Base-by-base conservation (phyloP, 176 grass and related monocot species). In the Secale cereale region DNA sequence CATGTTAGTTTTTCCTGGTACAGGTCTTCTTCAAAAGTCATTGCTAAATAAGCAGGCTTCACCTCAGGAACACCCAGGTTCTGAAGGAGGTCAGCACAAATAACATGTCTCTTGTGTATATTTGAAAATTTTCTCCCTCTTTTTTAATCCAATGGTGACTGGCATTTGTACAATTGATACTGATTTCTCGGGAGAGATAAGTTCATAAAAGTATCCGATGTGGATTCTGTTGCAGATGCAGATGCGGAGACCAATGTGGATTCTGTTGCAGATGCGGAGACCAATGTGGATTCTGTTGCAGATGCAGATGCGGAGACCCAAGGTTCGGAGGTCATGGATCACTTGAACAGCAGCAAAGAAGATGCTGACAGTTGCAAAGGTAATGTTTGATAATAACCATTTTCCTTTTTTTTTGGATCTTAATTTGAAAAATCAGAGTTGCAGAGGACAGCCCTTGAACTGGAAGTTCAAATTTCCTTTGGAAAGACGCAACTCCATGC, bases 1-100 rank as follows among this genome's bases (percentile, higher is more conserved):
- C 82, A 92, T 99, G 80, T 77, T 99, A 82, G 94, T 96, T 77
- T 99, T 96, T 87, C 93, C 97, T 86, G 86, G 86, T 68, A 96
- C 94, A 48, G 90, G 97, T 92, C 94, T 96, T 87, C 91, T 99
- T 80, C 90, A 94, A 72, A 99, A 99, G 82, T 61, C 90, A 73
- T 71, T 99, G 89, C 69, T 88, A 57, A 91, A 89, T 66, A 85
- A 82, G 20, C 52, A 52, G 48, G 48, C 72, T 84, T 86, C 85
- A 82, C 40, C 85, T 81, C 54, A 79, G 23, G 65, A 79, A 48
- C 54, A 86, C 28, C 32, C 28, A 76, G 52, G 35, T 77, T 65
- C 71, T 36, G 59, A 81, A 70, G 82, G 56, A 91, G 94, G 97
- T 99, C 12, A 82, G 83, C 67, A 30, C 87, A 20, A 11, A 88